Percentiles rank a stretch among this genome's conserved stretches.
These are phyloP conservation scores for Priceomyces melissophilus DNA, from an alignment of 805 yeast genomes.

Conservation along the genomic window DNA sequence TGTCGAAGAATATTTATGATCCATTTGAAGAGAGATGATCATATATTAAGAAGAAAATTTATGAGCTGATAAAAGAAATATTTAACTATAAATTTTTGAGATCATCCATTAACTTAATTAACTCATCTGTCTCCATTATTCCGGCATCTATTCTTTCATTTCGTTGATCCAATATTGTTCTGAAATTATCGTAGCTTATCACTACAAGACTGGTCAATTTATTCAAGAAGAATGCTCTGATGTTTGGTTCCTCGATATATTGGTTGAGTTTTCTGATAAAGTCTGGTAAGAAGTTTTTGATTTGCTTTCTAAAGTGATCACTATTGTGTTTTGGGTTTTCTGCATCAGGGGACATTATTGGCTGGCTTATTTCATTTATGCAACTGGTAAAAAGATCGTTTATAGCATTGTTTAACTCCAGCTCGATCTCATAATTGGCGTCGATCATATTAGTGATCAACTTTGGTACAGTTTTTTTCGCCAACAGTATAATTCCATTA, in stretches of 20 bases:
- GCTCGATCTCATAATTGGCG: constrained; percentile 66
- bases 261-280: constrained; percentile 47
- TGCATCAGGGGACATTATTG: constrained; percentile 28
- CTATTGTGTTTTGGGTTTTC: constrained; percentile 28
- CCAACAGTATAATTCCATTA: constrained; percentile 45
- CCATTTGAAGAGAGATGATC: constrained; percentile 70
- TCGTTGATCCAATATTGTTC: constrained; percentile 27
- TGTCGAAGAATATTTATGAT: constrained; percentile 81
- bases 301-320: constrained; percentile 43
- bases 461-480: constrained; percentile 69
- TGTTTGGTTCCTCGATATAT: constrained; percentile 56
- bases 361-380: constrained; percentile 43
- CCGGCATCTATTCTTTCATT: constrained; percentile 25
- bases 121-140: constrained; percentile 62
- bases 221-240: constrained; percentile 27
- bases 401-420: constrained; percentile 67
- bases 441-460: constrained; percentile 82
- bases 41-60: neutral
- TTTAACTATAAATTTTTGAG: constrained; percentile 21
- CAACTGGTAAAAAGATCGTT: constrained; percentile 60
- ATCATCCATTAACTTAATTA: constrained; percentile 48
- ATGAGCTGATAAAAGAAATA: constrained; percentile 9
- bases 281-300: constrained; percentile 55
- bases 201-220: constrained; percentile 47
- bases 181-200: constrained; percentile 55